Conservation (phyloP, 2,329 filamentous ascomycete genomes). For the Parastagonospora nodorum region DNA sequence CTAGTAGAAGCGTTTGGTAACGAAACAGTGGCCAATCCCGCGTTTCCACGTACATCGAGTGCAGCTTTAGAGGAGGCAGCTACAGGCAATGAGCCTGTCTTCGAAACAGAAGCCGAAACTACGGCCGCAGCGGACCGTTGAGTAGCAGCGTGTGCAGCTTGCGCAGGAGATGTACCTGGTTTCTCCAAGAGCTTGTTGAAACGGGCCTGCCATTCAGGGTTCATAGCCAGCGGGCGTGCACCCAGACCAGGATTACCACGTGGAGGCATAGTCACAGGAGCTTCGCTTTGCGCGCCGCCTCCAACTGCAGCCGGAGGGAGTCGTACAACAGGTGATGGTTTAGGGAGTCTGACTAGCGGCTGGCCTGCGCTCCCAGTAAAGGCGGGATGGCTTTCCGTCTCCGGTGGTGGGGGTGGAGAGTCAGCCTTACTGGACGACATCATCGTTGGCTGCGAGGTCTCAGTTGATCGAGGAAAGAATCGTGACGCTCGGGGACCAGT, state of each 20-base stretch:
- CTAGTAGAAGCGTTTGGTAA: constrained; percentile 55
- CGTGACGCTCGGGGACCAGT: constrained; percentile 40
- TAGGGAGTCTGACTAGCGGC: constrained; percentile 73
- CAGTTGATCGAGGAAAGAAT: constrained; percentile 43
- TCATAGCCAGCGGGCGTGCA: constrained; percentile 47
- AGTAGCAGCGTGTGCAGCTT: constrained; percentile 34
- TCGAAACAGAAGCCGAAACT: constrained; percentile 45
- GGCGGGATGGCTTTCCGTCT: constrained; percentile 73
- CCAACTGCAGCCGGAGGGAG: constrained; percentile 66
- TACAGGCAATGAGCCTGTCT: constrained; percentile 59
- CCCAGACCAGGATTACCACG: constrained; percentile 35
- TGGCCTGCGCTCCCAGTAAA: constrained; percentile 69
- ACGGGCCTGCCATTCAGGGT: constrained; percentile 74
- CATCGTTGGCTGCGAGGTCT: constrained; percentile 23
- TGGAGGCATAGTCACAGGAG: constrained; percentile 49
- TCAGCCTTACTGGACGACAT: constrained; percentile 30
- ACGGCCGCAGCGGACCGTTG: constrained; percentile 11
- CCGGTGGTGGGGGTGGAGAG: constrained; percentile 63
- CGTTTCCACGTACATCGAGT: constrained; percentile 56
- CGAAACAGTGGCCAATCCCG: constrained; percentile 69
- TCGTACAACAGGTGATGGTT: constrained; percentile 75
- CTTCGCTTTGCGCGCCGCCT: constrained; percentile 43
- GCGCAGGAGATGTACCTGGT: constrained; percentile 40
- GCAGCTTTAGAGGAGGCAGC: constrained; percentile 68
- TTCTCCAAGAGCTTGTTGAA: constrained; percentile 80